These are phyloP conservation scores for Colletotrichum sp. DNA, from an alignment of 2,329 filamentous ascomycete genomes.

Conservation along the genomic window DNA sequence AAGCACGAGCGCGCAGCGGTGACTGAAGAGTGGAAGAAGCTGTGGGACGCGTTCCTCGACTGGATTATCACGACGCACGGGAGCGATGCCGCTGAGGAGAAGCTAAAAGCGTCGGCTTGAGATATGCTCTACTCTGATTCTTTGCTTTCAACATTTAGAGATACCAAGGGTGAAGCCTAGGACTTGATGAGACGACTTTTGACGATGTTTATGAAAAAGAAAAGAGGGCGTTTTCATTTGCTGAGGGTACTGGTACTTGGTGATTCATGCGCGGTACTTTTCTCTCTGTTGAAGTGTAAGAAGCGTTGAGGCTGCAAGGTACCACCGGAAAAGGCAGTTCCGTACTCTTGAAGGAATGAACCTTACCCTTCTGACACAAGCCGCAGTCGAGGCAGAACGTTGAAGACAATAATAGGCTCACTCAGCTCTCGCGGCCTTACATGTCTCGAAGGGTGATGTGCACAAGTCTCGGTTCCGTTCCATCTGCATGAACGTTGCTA, in stretches of 20 bases:
- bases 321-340: background rate
- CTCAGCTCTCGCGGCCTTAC: background rate
- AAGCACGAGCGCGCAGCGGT: conserved; percentile 42
- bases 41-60: conserved; percentile 65
- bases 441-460: background rate
- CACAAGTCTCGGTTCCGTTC: background rate
- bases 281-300: background rate
- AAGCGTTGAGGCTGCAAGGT: background rate
- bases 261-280: background rate
- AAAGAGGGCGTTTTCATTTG: background rate
- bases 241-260: background rate
- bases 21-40: conserved; percentile 50
- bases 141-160: background rate
- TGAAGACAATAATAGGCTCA: background rate
- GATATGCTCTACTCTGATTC: background rate
- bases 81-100: background rate
- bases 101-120: background rate
- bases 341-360: background rate
- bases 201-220: background rate
- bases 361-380: background rate
- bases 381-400: background rate
- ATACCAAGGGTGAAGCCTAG: background rate
- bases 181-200: background rate
- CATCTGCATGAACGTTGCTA: background rate
- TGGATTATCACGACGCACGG: conserved; percentile 52